Base-by-base conservation (phyloP, 805 yeast genomes). In the Candida ficus region DNA sequence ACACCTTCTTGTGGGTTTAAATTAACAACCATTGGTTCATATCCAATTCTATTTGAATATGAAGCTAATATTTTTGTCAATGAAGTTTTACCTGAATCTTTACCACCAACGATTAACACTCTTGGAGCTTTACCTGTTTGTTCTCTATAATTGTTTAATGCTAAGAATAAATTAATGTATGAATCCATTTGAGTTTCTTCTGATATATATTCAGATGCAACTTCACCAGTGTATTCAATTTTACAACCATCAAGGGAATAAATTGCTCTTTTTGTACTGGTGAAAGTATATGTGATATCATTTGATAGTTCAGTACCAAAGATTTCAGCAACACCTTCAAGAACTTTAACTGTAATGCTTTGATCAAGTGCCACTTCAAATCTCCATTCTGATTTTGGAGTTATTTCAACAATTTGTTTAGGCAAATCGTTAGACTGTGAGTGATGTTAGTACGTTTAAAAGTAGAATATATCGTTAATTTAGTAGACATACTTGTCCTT, bases 231-330 rank as follows among this genome's bases (percentile, higher is more conserved):
- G 55, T 59, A 49, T 48, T 57, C 47, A 6, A 90, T 40, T 28
- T 60, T 66, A 51, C 87, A 78, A 5, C 95, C 95, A 27, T 75
- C 76, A 48, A 76, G 76, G 2, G 89, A 71, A 45, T 65, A 76
- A 1, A 84, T 52, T 12, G 81, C 75, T 4, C 75, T 63, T 39
- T 76, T 76, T 45, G 71, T 63, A 7, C 80, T 81, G 20, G 64
- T 60, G 53, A 85, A 79, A 4, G 62, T 56, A 52, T 78, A 82
- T 18, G 78, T 84, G 1, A 72, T 68, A 43, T 83, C 86, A 32
- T 71, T 67, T 3, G 96, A 85, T 19, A 93, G 72, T 58, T 93
- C 99, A 3, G 96, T 87, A 19, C 99, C 99, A 61, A 83, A 87
- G 9, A 89, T 75, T 63, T 93, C 99, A 2, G 87, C 96, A 3